Base-by-base conservation (phyloP, 1,284 basidiomycete species). In the Rhodofomes roseus region DNA sequence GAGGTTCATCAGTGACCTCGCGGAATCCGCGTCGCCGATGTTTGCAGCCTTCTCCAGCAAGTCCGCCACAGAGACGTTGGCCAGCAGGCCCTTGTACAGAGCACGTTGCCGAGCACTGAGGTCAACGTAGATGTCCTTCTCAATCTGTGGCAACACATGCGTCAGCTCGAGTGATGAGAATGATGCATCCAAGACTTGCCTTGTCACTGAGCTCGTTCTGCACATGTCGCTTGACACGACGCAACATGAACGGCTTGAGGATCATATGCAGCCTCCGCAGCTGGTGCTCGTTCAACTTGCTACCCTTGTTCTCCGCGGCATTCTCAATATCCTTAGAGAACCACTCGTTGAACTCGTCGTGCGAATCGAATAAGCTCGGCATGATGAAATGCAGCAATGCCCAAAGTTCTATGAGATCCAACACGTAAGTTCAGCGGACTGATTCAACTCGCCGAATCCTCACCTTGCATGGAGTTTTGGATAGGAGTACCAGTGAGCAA, bases 141-240 rank as follows among this genome's bases (percentile, higher is more conserved):
- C 97, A 68, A 99, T 98, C 94, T 96, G 64, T 14, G 39, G 58
- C 18, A n/a, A 53, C 54, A 14, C 36, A 25, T n/a, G 60, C 36
- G 43, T 20, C 7, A 56, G 41, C 18, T 12, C 43, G 5, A 14
- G 54, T 22, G 56, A 23, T 6, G 54, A 50, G 20, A 44, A 11
- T 1, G 43, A 23, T 40, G 31, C n/a, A 12, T 53, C 22, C 12
- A 39, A 25, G 22, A 65, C 74, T 53, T 65, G 89, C 94, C 91
- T 99, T 99, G 72, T 99, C 97, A 66, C 96, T 96, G n/a, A 99
- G 84, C 76, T 99, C 97, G 73, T 99, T 99, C 76, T 99, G 97
- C 18, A 99, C 97, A 75, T 99, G 95, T 64, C 95, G 90, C 79
- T 99, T 99, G 62, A 99, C 92, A 64, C 97, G 88, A 63, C 97